Evolutionary conservation across 768 basidiomycete species (phyloP).

Genomic region (Russula earlei): DNA sequence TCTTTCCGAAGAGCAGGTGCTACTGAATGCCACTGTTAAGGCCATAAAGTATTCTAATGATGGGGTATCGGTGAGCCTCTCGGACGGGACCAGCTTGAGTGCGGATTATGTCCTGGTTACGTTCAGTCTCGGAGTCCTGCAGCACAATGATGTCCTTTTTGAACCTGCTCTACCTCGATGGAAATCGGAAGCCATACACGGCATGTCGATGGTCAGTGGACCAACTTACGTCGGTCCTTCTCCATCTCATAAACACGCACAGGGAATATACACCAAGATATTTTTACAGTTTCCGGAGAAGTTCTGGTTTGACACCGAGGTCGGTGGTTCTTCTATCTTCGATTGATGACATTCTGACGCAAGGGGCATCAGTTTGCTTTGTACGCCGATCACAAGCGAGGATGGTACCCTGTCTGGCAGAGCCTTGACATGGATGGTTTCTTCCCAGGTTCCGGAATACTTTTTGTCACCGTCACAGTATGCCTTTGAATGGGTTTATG

Average conservation of each 20-base stretch:
- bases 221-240: neutral
- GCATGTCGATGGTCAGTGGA: constrained; percentile 44
- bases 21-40: constrained; percentile 43
- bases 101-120: constrained; percentile 57
- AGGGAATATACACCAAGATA: constrained; percentile 58
- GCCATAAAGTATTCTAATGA: constrained; percentile 36
- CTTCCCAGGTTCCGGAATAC: constrained; percentile 49
- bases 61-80: constrained; percentile 40
- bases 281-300: constrained; percentile 53
- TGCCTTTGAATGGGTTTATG: constrained; percentile 9
- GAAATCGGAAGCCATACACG: constrained; percentile 56
- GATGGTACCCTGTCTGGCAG: constrained; percentile 61
- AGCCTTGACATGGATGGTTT: constrained; percentile 49
- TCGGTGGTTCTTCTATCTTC: constrained; percentile 5
- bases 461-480: constrained; percentile 44
- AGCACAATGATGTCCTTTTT: constrained; percentile 51
- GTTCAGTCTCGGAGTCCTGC: constrained; percentile 62
- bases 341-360: neutral
- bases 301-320: constrained; percentile 49
- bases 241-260: neutral
- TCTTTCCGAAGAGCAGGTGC: constrained; percentile 37
- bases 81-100: constrained; percentile 33
- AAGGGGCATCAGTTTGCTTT: constrained; percentile 37
- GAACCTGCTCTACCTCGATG: constrained; percentile 46
- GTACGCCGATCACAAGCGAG: constrained; percentile 49